These are phyloP conservation scores for Trametes hirsuta DNA, from an alignment of 1,284 basidiomycete genomes.

Conservation along the genomic window DNA sequence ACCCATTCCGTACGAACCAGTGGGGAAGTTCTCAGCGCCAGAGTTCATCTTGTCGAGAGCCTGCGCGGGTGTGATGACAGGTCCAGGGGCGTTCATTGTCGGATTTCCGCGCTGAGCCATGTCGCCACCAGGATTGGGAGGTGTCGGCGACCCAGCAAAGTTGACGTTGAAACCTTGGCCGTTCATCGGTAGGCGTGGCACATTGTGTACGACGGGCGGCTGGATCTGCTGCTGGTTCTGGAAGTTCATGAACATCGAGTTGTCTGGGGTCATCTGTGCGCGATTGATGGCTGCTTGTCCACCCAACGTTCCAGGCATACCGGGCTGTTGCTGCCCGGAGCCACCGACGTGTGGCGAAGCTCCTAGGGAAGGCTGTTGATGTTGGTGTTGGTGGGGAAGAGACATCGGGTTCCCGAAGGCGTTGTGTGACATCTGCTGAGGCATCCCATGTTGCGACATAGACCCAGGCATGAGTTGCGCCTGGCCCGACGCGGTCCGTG, in stretches of 20 bases:
- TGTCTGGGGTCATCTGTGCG: slow-evolving; percentile 48
- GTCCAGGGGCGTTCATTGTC: slow-evolving; percentile 27
- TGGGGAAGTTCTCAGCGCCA: slow-evolving; percentile 34
- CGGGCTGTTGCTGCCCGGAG: slow-evolving; percentile 26
- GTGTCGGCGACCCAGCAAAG: slow-evolving; percentile 47
- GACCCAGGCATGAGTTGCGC: slow-evolving; percentile 51
- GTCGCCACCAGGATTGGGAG: slow-evolving; percentile 47
- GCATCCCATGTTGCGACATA: slow-evolving; percentile 46
- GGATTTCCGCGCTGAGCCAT: slow-evolving; percentile 36
- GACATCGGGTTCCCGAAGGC: slow-evolving; percentile 47
- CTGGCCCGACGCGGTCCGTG: slow-evolving; percentile 44
- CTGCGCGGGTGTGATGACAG: slow-evolving; percentile 63
- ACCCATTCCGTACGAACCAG: slow-evolving; percentile 40
- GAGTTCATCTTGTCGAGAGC: slow-evolving; percentile 54
- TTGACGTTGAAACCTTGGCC: slow-evolving; percentile 41
- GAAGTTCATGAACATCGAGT: slow-evolving; percentile 48
- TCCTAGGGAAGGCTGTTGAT: slow-evolving; percentile 25
- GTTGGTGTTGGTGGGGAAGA: slow-evolving; percentile 37
- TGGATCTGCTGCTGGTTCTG: slow-evolving; percentile 44
- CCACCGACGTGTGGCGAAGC: slow-evolving; percentile 27
- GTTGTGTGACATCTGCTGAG: slow-evolving; percentile 39
- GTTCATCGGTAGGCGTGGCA: slow-evolving; percentile 41
- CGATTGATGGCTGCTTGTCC: slow-evolving; percentile 32
- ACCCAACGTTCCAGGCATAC: slow-evolving; percentile 18
- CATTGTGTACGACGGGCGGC: slow-evolving; percentile 34